These are phyloP conservation scores for Lenwebbia sp. DNA, from an alignment of 345 rosid species.

Conservation along the genomic window DNA sequence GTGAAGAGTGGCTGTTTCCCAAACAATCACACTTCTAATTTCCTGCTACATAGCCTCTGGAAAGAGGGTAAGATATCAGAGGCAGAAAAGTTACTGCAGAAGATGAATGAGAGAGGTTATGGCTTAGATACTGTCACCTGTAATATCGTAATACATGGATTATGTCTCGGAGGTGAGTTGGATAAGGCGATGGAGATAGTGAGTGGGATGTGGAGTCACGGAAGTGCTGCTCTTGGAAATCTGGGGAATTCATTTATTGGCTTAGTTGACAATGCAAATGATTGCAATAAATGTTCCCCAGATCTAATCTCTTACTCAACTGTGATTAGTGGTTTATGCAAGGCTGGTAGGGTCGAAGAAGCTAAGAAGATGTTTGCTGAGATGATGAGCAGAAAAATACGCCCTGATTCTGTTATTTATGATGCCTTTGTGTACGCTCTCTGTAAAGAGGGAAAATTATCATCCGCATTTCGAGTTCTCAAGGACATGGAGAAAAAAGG, in stretches of 20 bases:
- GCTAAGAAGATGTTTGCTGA: slow-evolving; percentile 70
- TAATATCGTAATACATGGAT: slow-evolving; percentile 78
- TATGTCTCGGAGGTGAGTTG: slow-evolving; percentile 63
- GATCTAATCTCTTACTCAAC: slow-evolving; percentile 74
- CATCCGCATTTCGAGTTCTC: slow-evolving; percentile 90
- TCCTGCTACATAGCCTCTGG: slow-evolving; percentile 81
- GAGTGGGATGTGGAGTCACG: slow-evolving; percentile 68
- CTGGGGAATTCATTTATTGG: slow-evolving; percentile 67
- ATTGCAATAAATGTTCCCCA: slow-evolving; percentile 59
- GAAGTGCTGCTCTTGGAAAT: slow-evolving; percentile 88
- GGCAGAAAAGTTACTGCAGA: slow-evolving; percentile 75
- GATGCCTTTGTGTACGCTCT: slow-evolving; percentile 64
- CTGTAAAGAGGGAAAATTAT: slow-evolving; percentile 83
- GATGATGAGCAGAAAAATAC: slow-evolving; percentile 64
- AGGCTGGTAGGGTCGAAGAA: slow-evolving; percentile 70
- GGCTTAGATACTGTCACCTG: slow-evolving; percentile 80
- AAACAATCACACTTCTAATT: slow-evolving; percentile 64
- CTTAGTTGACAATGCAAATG: slow-evolving; percentile 53
- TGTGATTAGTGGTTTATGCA: slow-evolving; percentile 64
- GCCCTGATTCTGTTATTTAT: slow-evolving; percentile 65
- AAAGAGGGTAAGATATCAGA: slow-evolving; percentile 58
- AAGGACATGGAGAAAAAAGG: slow-evolving; percentile 96
- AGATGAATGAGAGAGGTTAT: slow-evolving; percentile 80
- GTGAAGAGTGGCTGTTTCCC: slow-evolving; percentile 52
- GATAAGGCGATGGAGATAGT: slow-evolving; percentile 86